These are phyloP conservation scores for Aspergillus thermomutatus DNA, from an alignment of 2,329 filamentous ascomycete genomes.

Conservation along the genomic window DNA sequence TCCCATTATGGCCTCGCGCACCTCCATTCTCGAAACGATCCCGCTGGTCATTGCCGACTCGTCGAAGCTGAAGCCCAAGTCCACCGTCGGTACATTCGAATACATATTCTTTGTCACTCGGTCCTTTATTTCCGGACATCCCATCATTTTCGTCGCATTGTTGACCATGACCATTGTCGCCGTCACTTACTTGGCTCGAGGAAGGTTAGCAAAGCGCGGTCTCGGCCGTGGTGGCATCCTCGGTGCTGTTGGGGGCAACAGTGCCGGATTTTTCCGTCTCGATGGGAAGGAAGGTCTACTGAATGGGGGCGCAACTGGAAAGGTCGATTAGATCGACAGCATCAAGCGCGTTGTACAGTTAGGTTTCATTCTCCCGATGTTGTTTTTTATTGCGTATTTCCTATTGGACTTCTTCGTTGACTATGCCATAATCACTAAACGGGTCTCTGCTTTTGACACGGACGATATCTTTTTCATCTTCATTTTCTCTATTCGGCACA, in stretches of 20 bases:
- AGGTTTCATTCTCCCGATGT: conserved; percentile 17
- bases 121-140: conserved; percentile 42
- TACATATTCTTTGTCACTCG: conserved; percentile 45
- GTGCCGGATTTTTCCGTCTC: conserved; percentile 45
- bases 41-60: conserved; percentile 50
- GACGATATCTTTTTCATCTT: conserved; percentile 15
- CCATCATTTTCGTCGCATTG: conserved; percentile 41
- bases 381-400: conserved; percentile 9
- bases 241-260: conserved; percentile 29
- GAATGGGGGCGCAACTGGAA: conserved; percentile 42
- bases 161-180: conserved; percentile 35
- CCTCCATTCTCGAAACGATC: conserved; percentile 82
- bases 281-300: conserved; percentile 48
- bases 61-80: conserved; percentile 48
- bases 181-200: conserved; percentile 32
- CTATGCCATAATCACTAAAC: not conserved
- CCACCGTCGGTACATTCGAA: conserved; percentile 47
- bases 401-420: conserved; percentile 1
- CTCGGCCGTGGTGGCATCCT: conserved; percentile 33
- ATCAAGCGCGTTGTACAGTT: conserved; percentile 28
- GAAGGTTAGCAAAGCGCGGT: conserved; percentile 27
- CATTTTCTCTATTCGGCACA: conserved; percentile 7
- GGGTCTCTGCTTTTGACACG: conserved; percentile 6
- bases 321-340: conserved; percentile 42
- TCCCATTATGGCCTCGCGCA: conserved; percentile 82